Evolutionary conservation across 257 asterid species (phyloP).

Genomic region (Perilla frutescens): DNA sequence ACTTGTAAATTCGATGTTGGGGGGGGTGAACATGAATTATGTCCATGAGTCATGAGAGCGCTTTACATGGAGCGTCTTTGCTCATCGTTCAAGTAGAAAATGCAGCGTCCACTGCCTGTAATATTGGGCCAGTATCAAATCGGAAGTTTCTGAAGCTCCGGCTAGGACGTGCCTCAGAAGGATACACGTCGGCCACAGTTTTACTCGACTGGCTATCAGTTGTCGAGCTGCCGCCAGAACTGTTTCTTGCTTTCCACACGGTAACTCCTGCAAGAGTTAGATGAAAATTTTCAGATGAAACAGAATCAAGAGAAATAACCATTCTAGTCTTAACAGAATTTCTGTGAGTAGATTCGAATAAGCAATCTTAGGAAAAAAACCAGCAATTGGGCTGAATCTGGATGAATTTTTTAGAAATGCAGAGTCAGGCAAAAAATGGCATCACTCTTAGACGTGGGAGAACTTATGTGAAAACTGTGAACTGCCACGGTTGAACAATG

Average conservation of each 20-base stretch:
- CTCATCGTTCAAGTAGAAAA: slow-evolving; percentile 49
- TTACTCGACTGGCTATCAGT: slow-evolving; percentile 57
- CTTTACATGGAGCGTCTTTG: slow-evolving; percentile 1
- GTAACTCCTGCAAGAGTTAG: slow-evolving; percentile 55
- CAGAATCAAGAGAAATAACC: background rate
- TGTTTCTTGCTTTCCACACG: slow-evolving; percentile 72
- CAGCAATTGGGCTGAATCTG: background rate
- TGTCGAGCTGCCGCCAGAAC: slow-evolving; percentile 64
- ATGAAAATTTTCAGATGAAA: slow-evolving; percentile 17
- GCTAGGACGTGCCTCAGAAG: slow-evolving; percentile 51
- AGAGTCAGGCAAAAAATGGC: too few relatives aligned
- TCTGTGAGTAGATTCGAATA: background rate
- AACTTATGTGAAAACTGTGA: background rate
- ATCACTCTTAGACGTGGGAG: background rate
- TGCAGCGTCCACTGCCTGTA: slow-evolving; percentile 67
- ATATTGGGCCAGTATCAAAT: slow-evolving; percentile 64
- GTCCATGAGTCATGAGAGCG: slow-evolving; percentile 10
- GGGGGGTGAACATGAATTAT: slow-evolving; percentile 13
- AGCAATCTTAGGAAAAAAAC: background rate
- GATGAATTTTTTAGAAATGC: too few relatives aligned
- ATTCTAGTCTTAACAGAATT: background rate
- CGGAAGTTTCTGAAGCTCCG: slow-evolving; percentile 74
- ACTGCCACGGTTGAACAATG: background rate
- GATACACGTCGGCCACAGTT: slow-evolving; percentile 45
- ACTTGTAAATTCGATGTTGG: background rate